phyloP scores from a whole-genome alignment of 2,329 filamentous ascomycete species.

The Endoconidiophora laricicola region DNA sequence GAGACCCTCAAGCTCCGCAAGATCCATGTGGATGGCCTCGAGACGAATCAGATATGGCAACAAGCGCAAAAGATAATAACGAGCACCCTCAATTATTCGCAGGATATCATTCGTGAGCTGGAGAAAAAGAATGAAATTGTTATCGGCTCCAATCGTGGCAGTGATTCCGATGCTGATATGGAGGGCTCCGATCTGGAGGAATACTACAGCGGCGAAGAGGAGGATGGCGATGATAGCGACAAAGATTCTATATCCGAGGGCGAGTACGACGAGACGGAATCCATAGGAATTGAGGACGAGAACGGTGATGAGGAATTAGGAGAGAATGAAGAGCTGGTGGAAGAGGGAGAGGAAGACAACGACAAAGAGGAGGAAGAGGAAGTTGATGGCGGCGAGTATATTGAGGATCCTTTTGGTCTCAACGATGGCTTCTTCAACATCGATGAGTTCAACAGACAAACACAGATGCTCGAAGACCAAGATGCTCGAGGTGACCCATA shows the following conservation, averaged over 20 bases:
- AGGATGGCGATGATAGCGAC: constrained; percentile 21
- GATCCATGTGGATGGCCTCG: constrained; percentile 75
- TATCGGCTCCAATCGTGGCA: constrained; percentile 13
- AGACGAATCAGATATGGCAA: constrained; percentile 81
- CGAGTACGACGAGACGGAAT: constrained; percentile 14
- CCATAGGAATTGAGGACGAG: constrained; percentile 16
- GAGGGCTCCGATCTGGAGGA: constrained; percentile 19
- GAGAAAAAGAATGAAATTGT: constrained; percentile 32
- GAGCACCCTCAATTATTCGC: constrained; percentile 33
- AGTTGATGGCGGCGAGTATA: constrained; percentile 35
- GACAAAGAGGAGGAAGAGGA: constrained; percentile 26
- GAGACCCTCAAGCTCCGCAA: constrained; percentile 60
- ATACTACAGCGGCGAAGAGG: constrained; percentile 20
- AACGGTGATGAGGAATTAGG: constrained; percentile 23
- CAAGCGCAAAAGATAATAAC: constrained; percentile 71
- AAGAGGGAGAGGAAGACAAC: constrained; percentile 13
- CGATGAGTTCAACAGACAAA: constrained; percentile 90
- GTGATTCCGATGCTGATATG: constrained; percentile 19
- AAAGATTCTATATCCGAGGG: constrained; percentile 22
- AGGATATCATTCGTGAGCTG: constrained; percentile 30
- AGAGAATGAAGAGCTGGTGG: constrained; percentile 20
- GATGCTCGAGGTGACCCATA: constrained; percentile 63
- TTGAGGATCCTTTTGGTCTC: constrained; percentile 63
- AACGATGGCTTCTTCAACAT: constrained; percentile 98
- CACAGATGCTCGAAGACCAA: constrained; percentile 74